Evolutionary conservation across 2,329 filamentous ascomycete genomes (phyloP).

Genomic region (Magnaporthiopsis rhizophila): DNA sequence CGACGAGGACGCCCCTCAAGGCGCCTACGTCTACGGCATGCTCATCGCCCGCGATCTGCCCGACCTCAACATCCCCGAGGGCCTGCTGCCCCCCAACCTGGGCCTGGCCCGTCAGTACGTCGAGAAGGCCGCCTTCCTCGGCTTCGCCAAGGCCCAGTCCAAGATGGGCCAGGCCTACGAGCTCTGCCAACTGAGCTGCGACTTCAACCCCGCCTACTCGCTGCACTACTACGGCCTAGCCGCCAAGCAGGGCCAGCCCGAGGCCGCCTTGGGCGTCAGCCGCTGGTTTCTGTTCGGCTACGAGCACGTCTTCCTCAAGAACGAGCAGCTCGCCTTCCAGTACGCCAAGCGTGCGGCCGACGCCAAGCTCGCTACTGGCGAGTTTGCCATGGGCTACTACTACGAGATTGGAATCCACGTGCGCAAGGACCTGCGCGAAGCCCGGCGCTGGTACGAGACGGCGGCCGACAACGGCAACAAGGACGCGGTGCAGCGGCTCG

Average conservation of each 20-base stretch:
- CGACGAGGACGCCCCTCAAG: slow-evolving; percentile 94
- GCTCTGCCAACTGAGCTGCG: slow-evolving; percentile 84
- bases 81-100: slow-evolving; percentile 62
- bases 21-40: slow-evolving; percentile 94
- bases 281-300: slow-evolving; percentile 98
- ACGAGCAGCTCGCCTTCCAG: slow-evolving; percentile 84
- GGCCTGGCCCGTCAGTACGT: slow-evolving; percentile 75
- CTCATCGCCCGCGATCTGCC: slow-evolving; percentile 82
- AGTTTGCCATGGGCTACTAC: slow-evolving; percentile 97
- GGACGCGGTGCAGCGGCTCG: slow-evolving; percentile 74
- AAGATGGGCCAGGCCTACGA: slow-evolving; percentile 98
- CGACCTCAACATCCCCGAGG: slow-evolving; percentile 74
- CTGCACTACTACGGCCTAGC: slow-evolving; percentile 94
- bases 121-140: slow-evolving; percentile 91
- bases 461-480: slow-evolving; percentile 87
- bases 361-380: slow-evolving; percentile 75
- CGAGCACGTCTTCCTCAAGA: slow-evolving; percentile 87
- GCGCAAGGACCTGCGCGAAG: slow-evolving; percentile 72
- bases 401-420: slow-evolving; percentile 93
- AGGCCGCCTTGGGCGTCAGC: slow-evolving; percentile 92
- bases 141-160: slow-evolving; percentile 90
- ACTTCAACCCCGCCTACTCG: slow-evolving; percentile 88
- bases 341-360: slow-evolving; percentile 84
- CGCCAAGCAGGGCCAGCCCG: slow-evolving; percentile 82
- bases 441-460: slow-evolving; percentile 81